Conservation (phyloP, 768 basidiomycete species). For the Lactifluus volemus region DNA sequence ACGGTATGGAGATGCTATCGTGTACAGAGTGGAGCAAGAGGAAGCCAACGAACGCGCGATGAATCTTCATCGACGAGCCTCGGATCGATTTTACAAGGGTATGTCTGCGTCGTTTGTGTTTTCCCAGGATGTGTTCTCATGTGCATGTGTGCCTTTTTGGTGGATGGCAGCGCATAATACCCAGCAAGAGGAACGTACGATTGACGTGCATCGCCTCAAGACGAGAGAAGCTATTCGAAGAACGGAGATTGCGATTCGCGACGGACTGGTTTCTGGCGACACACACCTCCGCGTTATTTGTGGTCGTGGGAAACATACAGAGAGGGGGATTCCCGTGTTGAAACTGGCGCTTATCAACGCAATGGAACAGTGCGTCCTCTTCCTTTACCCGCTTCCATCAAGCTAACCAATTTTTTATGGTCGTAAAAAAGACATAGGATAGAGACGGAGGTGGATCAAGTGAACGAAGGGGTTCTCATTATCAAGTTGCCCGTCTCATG, state of each 20-base stretch:
- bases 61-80: constrained; percentile 28
- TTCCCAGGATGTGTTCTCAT: background rate
- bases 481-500: constrained; percentile 21
- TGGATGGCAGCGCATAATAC: constrained; percentile 25
- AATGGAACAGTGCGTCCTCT: constrained; percentile 24
- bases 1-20: constrained; percentile 23
- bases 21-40: constrained; percentile 26
- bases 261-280: constrained; percentile 24
- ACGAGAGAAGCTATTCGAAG: constrained; percentile 26
- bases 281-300: constrained; percentile 28
- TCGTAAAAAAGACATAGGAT: constrained; percentile 22
- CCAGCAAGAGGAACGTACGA: constrained; percentile 23
- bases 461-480: constrained; percentile 26
- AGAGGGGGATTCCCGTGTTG: constrained; percentile 25
- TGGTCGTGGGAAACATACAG: constrained; percentile 29
- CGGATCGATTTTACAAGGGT: constrained; percentile 29
- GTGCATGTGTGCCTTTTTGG: background rate
- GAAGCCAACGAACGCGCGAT: constrained; percentile 24
- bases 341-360: constrained; percentile 26
- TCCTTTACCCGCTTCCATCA: background rate
- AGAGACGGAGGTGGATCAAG: constrained; percentile 22
- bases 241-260: constrained; percentile 28
- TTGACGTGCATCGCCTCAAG: constrained; percentile 31
- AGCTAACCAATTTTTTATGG: background rate
- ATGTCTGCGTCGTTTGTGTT: background rate